Conservation (phyloP, 1,139 yeast genomes). For the Lodderomyces oxycetoniae region DNA sequence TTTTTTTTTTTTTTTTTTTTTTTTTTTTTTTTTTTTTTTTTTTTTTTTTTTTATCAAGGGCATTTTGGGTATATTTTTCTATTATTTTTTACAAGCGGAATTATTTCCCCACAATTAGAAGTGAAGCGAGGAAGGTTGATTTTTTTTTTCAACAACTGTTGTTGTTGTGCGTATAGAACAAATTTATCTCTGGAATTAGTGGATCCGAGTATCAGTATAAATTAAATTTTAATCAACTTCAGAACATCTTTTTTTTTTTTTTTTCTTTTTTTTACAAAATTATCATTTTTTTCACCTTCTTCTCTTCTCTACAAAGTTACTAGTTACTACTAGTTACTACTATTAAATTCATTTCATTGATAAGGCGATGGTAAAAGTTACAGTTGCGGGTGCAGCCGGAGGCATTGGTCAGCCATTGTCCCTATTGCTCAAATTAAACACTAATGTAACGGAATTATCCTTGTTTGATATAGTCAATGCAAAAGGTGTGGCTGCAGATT, state of each 20-base stretch:
- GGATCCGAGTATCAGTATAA: too few relatives aligned
- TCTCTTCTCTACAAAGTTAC: neutral
- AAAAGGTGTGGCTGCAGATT: slow-evolving; percentile 68
- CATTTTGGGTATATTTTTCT: too few relatives aligned
- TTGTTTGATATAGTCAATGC: slow-evolving; percentile 66
- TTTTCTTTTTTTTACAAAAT: neutral
- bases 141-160: too few relatives aligned
- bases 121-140: too few relatives aligned
- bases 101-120: too few relatives aligned
- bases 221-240: too few relatives aligned
- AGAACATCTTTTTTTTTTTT: too few relatives aligned
- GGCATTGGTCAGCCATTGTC: slow-evolving; percentile 80
- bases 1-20: neutral
- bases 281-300: neutral
- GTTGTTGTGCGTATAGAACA: too few relatives aligned
- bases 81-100: too few relatives aligned
- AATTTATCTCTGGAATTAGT: too few relatives aligned
- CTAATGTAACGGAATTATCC: slow-evolving; percentile 51
- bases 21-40: neutral
- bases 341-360: neutral
- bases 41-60: too few relatives aligned
- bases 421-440: slow-evolving; percentile 55
- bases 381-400: slow-evolving; percentile 77
- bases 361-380: slow-evolving; percentile 59
- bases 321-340: neutral